Percentiles rank a stretch among this genome's conserved stretches.
Conservation (phyloP, 805 yeast species). For the Suhomyces sp. region DNA sequence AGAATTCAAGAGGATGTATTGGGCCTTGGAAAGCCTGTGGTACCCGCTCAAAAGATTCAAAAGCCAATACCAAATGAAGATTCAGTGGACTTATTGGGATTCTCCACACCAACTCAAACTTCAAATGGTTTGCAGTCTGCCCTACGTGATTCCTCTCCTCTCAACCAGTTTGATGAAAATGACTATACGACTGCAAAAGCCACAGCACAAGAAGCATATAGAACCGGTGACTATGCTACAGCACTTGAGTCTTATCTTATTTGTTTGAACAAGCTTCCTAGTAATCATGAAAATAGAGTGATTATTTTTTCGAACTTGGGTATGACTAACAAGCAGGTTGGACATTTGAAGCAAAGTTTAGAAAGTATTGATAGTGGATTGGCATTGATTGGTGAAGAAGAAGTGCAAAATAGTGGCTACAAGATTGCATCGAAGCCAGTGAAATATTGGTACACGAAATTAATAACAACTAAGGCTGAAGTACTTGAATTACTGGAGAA, state of each 20-base stretch:
- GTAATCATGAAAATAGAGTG: conserved; percentile 61
- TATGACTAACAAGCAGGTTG: conserved; percentile 17
- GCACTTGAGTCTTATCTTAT: conserved; percentile 63
- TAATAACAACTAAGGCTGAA: conserved; percentile 73
- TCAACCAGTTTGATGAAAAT: conserved; percentile 40
- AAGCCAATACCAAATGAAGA: conserved; percentile 12
- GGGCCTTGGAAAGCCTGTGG: too few relatives aligned
- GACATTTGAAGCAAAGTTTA: conserved; percentile 14
- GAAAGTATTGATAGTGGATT: conserved; percentile 46
- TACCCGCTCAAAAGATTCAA: too few relatives aligned
- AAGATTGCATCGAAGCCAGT: conserved; percentile 51
- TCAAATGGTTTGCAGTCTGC: conserved; percentile 7
- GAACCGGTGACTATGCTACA: conserved; percentile 75
- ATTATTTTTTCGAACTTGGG: conserved; percentile 77
- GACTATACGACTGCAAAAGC: conserved; percentile 49
- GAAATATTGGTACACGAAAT: conserved; percentile 71
- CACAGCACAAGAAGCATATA: conserved; percentile 63
- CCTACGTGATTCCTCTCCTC: conserved; percentile 16
- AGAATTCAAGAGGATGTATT: too few relatives aligned
- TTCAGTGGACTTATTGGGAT: conserved; percentile 31
- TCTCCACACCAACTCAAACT: conserved; percentile 11
- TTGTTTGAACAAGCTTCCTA: conserved; percentile 53
- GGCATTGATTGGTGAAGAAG: conserved; percentile 28
- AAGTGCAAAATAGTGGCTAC: conserved; percentile 23
- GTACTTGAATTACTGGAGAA: conserved; percentile 78